A percentile compares a stretch with the other conserved stretches of the same genome.
Evolutionary conservation across 2,329 filamentous ascomycete species (phyloP).

Genomic region (Purpureocillium lavendulum): DNA sequence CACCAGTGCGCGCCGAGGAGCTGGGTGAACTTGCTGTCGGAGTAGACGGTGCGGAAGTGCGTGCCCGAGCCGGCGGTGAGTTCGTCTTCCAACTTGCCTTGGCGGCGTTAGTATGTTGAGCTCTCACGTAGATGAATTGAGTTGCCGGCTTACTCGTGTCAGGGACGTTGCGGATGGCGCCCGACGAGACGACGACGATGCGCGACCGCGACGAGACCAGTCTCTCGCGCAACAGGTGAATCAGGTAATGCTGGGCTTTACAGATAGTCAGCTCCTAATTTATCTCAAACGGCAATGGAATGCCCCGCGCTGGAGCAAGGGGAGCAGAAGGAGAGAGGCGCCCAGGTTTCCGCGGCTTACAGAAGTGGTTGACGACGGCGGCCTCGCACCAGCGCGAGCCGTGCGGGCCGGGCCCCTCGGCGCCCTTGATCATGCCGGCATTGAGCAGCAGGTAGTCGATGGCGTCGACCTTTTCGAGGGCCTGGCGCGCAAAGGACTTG

Average conservation of each 20-base stretch:
- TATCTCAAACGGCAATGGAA: too few species aligned
- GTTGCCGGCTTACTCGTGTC: slow-evolving; percentile 24
- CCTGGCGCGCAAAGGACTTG: slow-evolving; percentile 35
- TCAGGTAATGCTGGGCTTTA: slow-evolving; percentile 44
- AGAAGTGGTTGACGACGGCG: slow-evolving; percentile 43
- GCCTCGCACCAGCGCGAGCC: slow-evolving; percentile 42
- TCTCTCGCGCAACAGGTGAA: slow-evolving; percentile 39
- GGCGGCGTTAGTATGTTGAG: neutral
- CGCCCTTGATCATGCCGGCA: slow-evolving; percentile 31
- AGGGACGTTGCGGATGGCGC: slow-evolving; percentile 31
- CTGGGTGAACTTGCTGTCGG: slow-evolving; percentile 39
- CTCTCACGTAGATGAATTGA: neutral
- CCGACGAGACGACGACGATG: slow-evolving; percentile 43
- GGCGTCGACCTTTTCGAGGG: slow-evolving; percentile 30
- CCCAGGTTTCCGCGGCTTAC: slow-evolving; percentile 20
- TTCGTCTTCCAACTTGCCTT: slow-evolving; percentile 29
- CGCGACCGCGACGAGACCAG: slow-evolving; percentile 36
- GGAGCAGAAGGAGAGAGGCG: too few species aligned
- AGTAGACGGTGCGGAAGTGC: slow-evolving; percentile 23
- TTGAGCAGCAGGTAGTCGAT: slow-evolving; percentile 44
- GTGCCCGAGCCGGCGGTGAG: slow-evolving; percentile 30
- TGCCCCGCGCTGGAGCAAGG: too few species aligned
- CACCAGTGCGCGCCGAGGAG: slow-evolving; percentile 46
- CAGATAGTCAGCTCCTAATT: neutral
- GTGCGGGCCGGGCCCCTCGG: slow-evolving; percentile 24